Evolutionary conservation across 345 rosid genomes (phyloP).

Genomic region (Ceriops zippeliana): DNA sequence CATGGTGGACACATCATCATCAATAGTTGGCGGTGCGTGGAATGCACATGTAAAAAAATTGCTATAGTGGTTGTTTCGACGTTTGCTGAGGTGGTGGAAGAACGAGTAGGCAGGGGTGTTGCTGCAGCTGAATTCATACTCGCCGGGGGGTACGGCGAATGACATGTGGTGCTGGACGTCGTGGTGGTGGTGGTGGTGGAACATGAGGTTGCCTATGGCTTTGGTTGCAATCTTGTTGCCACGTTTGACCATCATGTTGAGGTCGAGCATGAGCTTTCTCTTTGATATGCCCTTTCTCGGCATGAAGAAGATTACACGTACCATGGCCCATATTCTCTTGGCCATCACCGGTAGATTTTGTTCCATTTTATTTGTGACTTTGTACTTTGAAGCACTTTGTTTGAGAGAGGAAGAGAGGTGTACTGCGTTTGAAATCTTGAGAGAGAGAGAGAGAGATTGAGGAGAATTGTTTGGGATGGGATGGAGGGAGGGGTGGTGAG

Average conservation of each 20-base stretch:
- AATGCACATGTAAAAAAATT: constrained; percentile 52
- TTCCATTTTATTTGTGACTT: constrained; percentile 8
- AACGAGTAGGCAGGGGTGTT: constrained; percentile 19
- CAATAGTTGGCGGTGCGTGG: constrained; percentile 54
- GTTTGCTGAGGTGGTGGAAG: constrained; percentile 6
- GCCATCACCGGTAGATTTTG: constrained; percentile 12
- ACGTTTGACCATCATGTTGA: constrained; percentile 19
- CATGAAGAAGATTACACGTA: constrained; percentile 24
- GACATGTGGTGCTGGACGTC: constrained; percentile 20
- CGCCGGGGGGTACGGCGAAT: constrained; percentile 22
- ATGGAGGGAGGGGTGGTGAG: no score
- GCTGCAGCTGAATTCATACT: constrained; percentile 46
- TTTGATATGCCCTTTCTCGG: constrained; percentile 31
- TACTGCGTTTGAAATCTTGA: no score
- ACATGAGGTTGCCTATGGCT: constrained; percentile 27
- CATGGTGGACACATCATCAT: constrained; percentile 41
- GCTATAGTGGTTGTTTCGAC: constrained; percentile 31
- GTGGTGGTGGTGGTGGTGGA: constrained; percentile 23
- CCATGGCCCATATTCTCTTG: constrained; percentile 17
- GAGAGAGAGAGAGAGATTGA: no score
- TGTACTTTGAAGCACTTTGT: not conserved
- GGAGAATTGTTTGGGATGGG: no score
- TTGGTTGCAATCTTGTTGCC: constrained; percentile 31
- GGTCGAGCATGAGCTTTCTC: constrained; percentile 22
- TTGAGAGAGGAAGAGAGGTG: not conserved